Base-by-base conservation (phyloP, 2,329 filamentous ascomycete genomes). In the Elsinoe necatrix region DNA sequence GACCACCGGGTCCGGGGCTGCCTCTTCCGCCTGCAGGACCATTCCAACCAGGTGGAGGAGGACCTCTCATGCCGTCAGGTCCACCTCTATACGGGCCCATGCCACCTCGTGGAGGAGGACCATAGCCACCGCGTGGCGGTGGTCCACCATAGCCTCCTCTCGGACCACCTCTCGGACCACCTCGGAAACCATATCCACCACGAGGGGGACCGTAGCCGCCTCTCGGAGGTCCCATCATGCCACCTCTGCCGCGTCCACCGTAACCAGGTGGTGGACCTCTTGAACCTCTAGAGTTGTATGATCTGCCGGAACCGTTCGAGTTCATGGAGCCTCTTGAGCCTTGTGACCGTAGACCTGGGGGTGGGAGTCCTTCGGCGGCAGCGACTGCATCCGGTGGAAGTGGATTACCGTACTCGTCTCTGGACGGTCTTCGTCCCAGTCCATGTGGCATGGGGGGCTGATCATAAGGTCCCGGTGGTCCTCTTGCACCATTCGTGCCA, bases 341-440 rank as follows among this genome's bases (percentile, higher is more conserved):
- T 58, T 77, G 73, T 58, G 73, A 72, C 58, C 73, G 70, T 57
- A 79, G 60, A 54, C 75, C 73, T 3, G 74, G 73, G 2, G 71
- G 73, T 41, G 73, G 73, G 59, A 75, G 69, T 37, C 57, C 58
- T 23, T 59, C 62, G 12, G 55, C 51, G 41, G 57, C 41, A 39
- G 60, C 62, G 27, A 61, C 60, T 14, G 55, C 59, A 35, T 67
- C 66, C 7, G 70, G 67, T 23, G 70, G 69, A 18, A 75, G 62
- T 9, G 74, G 72, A 64, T 86, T 86, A 42, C 83, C 84, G 61
- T 86, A 88, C 60, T 83, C 81, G 61, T 89, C 86, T 59, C 75
- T 68, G 25, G 71, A 73, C 25, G 73, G 72, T 43, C 64, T 57
- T 52, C 73, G 59, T 56, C 63, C 64, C 25, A 68, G 68, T 9